Percentiles rank a stretch among this genome's conserved stretches.
Conservation (phyloP, 129 eudicot genomes). For the Mikania micrantha region DNA sequence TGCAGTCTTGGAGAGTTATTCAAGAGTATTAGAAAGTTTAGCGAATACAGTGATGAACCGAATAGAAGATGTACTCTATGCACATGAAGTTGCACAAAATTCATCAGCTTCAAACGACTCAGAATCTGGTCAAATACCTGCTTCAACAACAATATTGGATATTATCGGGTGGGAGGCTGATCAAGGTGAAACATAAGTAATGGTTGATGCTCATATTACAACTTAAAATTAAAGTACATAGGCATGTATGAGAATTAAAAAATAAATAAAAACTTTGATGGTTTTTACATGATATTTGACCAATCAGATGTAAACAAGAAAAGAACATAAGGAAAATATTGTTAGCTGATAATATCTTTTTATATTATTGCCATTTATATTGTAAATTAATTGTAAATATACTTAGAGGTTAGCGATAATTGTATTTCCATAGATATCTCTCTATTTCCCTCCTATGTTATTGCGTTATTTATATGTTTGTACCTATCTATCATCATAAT, state of each 20-base stretch:
- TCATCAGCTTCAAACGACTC: conserved; percentile 22
- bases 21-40: conserved; percentile 37
- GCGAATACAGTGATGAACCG: conserved; percentile 36
- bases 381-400: too few relatives aligned
- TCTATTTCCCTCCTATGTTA: too few relatives aligned
- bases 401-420: too few relatives aligned
- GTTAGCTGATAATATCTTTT: too few relatives aligned
- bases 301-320: too few relatives aligned
- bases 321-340: too few relatives aligned
- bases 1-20: conserved; percentile 35
- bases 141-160: conserved; percentile 54
- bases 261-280: not conserved
- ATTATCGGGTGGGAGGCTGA: conserved; percentile 61
- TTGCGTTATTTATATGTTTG: too few relatives aligned
- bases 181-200: conserved; percentile 20
- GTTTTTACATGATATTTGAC: not conserved
- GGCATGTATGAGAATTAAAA: not conserved
- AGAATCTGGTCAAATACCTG: conserved; percentile 21
- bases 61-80: conserved; percentile 67
- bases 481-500: too few relatives aligned
- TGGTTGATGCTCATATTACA: not conserved
- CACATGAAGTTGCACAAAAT: conserved; percentile 44
- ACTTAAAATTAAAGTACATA: conserved; percentile 4
- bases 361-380: too few relatives aligned
- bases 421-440: too few relatives aligned